These are phyloP conservation scores for Gaeumannomyces sp. DNA, from an alignment of 2,329 filamentous ascomycete genomes.

Conservation along the genomic window DNA sequence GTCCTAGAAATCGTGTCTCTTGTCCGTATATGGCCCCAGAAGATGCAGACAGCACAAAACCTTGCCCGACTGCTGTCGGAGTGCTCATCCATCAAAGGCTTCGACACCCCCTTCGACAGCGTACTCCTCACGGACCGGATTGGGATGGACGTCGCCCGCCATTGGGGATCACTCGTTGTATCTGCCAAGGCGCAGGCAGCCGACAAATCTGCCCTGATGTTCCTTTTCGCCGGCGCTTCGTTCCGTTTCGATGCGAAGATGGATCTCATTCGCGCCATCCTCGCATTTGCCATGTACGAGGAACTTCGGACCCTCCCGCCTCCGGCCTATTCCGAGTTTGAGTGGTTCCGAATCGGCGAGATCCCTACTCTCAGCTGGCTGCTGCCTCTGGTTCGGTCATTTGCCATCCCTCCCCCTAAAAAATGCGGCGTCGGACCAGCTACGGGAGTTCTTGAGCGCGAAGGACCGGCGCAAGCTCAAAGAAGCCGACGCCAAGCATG, in stretches of 20 bases:
- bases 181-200: slow-evolving; percentile 8
- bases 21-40: background rate
- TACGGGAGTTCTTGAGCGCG: slow-evolving; percentile 18
- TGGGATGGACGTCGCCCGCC: slow-evolving; percentile 15
- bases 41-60: slow-evolving; percentile 13
- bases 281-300: slow-evolving; percentile 35
- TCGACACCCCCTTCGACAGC: slow-evolving; percentile 16
- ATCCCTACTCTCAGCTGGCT: slow-evolving; percentile 12
- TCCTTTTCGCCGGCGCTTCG: slow-evolving; percentile 19
- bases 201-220: slow-evolving; percentile 18
- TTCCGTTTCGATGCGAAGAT: slow-evolving; percentile 21
- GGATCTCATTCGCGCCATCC: slow-evolving; percentile 27
- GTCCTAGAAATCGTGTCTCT: slow-evolving; percentile 3
- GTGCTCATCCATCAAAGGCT: slow-evolving; percentile 18
- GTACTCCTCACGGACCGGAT: slow-evolving; percentile 19
- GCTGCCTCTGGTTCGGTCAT: background rate
- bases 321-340: slow-evolving; percentile 29
- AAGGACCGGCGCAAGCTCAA: slow-evolving; percentile 27
- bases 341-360: slow-evolving; percentile 28
- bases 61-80: slow-evolving; percentile 18
- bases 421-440: slow-evolving; percentile 9
- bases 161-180: slow-evolving; percentile 22
- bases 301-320: slow-evolving; percentile 31
- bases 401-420: background rate
- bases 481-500: slow-evolving; percentile 23